These are phyloP conservation scores for Oenanthe javanica DNA, from an alignment of 140 eudicot genomes.

Conservation along the genomic window DNA sequence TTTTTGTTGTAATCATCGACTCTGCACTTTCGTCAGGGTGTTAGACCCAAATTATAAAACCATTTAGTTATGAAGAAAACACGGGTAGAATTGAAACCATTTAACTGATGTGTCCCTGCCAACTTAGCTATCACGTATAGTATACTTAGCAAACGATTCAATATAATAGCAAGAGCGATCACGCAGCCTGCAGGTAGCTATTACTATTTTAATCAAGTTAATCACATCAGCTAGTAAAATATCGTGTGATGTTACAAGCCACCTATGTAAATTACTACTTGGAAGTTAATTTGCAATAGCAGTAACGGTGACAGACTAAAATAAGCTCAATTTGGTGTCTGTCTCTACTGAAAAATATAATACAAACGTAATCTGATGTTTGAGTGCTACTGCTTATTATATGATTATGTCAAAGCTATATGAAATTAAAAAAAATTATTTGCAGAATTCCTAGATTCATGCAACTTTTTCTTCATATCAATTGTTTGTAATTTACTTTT, in stretches of 20 bases:
- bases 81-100: neutral
- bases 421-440: too few relatives aligned
- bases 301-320: neutral
- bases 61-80: neutral
- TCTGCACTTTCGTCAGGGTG: neutral
- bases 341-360: neutral
- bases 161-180: neutral
- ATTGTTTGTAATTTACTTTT: too few relatives aligned
- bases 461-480: too few relatives aligned
- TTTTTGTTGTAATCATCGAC: neutral
- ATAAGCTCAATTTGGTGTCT: neutral
- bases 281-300: neutral
- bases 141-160: neutral
- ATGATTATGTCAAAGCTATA: too few relatives aligned
- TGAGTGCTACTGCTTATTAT: neutral
- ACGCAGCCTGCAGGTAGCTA: neutral
- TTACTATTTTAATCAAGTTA: neutral
- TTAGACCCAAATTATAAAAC: neutral
- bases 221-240: neutral
- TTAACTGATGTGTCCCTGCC: neutral
- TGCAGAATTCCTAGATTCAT: too few relatives aligned
- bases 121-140: neutral
- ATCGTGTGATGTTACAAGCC: neutral
- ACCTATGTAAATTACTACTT: slow-evolving; percentile 2
- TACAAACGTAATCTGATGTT: neutral